Evolutionary conservation across 1,284 basidiomycete species (phyloP).

Genomic region (Moesziomyces globuligerus): DNA sequence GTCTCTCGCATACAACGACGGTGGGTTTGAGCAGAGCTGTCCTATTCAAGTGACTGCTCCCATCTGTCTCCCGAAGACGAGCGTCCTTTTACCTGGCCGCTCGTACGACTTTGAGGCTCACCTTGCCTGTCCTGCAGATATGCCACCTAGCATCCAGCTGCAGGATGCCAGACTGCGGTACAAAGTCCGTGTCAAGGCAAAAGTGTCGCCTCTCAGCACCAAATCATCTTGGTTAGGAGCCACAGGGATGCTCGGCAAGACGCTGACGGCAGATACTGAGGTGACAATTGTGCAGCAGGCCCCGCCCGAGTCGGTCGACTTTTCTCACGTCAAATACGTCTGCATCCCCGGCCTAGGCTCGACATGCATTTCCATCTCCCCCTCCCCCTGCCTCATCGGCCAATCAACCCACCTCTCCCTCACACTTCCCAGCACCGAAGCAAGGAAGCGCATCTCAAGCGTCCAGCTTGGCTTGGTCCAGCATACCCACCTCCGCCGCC

Average conservation of each 20-base stretch:
- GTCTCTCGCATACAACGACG: conserved; percentile 17
- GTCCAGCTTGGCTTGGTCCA: conserved; percentile 7
- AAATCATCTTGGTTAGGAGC: neutral
- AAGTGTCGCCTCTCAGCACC: neutral
- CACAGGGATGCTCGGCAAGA: neutral
- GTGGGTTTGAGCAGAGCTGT: conserved; percentile 13
- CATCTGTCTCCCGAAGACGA: neutral
- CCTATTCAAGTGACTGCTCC: conserved; percentile 7
- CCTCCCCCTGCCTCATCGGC: conserved; percentile 10
- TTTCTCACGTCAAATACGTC: conserved; percentile 9
- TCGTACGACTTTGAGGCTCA: conserved; percentile 8
- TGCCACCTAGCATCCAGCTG: conserved; percentile 19
- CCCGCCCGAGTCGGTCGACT: neutral
- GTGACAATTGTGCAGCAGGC: conserved; percentile 4
- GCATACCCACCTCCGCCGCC: conserved; percentile 4
- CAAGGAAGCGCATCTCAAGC: neutral
- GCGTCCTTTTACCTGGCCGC: neutral
- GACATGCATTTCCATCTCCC: conserved; percentile 6
- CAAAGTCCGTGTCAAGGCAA: conserved; percentile 10
- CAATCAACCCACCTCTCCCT: neutral
- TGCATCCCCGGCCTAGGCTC: conserved; percentile 2
- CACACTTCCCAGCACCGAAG: neutral
- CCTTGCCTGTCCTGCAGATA: neutral
- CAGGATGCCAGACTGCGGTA: conserved; percentile 12
- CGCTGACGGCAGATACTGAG: neutral